phyloP scores from a whole-genome alignment of 768 basidiomycete species.

The Lactarius deliciosus region DNA sequence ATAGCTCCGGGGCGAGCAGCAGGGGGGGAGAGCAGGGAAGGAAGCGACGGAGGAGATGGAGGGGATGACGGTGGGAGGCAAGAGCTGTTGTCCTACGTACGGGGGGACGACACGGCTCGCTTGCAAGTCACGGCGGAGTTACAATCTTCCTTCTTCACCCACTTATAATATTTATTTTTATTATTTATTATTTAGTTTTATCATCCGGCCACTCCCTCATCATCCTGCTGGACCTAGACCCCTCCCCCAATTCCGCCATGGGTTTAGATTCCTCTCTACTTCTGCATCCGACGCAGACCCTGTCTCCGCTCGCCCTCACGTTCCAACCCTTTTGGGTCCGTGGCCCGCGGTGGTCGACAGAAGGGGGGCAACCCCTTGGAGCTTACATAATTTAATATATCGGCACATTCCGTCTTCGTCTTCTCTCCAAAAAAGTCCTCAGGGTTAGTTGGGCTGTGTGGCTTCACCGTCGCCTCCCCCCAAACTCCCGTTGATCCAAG shows the following conservation, averaged over 20 bases:
- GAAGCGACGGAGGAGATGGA: conserved; percentile 26
- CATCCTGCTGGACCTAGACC: background rate
- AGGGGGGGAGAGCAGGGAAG: conserved; percentile 19
- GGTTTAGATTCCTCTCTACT: background rate
- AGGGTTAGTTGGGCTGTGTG: conserved; percentile 2
- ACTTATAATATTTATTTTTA: conserved; percentile 5
- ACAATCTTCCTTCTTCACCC: conserved; percentile 15
- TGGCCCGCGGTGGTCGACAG: conserved; percentile 17
- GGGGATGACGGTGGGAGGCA: conserved; percentile 33
- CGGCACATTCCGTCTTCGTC: conserved; percentile 20
- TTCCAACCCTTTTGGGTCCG: background rate
- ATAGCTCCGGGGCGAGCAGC: conserved; percentile 16
- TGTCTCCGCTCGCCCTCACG: background rate
- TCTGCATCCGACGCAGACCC: background rate
- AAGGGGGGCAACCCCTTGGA: conserved; percentile 5
- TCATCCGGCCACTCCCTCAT: background rate
- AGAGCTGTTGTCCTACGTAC: conserved; percentile 28
- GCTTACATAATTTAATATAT: conserved; percentile 16
- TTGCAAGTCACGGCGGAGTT: conserved; percentile 28
- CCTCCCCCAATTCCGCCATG: conserved; percentile 10
- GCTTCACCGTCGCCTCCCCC: conserved; percentile 8
- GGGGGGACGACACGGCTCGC: conserved; percentile 29
- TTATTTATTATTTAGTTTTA: conserved; percentile 16
- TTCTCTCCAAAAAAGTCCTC: conserved; percentile 1
- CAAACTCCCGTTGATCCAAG: conserved; percentile 13